Base-by-base conservation (phyloP, 225 moss, liverwort and hornwort species). In the Climacium dendroides region DNA sequence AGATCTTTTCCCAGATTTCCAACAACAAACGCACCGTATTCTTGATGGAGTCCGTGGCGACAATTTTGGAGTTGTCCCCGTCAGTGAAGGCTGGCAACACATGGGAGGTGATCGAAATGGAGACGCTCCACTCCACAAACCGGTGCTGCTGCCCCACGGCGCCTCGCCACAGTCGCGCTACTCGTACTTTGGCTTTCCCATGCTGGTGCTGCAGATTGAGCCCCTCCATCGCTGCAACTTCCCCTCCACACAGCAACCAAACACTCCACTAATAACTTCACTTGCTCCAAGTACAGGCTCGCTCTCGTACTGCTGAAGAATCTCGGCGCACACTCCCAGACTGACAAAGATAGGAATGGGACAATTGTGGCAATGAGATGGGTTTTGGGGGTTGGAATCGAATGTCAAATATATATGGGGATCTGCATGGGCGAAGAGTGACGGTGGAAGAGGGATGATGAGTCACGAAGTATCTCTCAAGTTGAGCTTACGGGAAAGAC, bases 21-120 rank as follows among this genome's bases (percentile, higher is more conserved):
- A 47, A 5, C 54, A 69, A 19, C 7, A 37, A 79, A 63, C 76
- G 47, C 29, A 99, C 99, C 95, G 99, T 99, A 86, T 99, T 99
- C 84, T 99, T 99, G 57, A 99, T 97, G 74, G 99, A 95, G 71
- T 99, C 99, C 25, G 99, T 99, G 43, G 99, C 97, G 47, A 99
- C 97, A 67, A 99, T 92, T 6, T 90, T 91, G 47, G 96, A 95
- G 87, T 97, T 96, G 41, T 97, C 99, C 9, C 92, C 94, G 0
- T 94, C 91, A 4, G 94, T 95, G 87, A 96, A 99, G 15, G 99
- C 93, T 8, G 90, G 89, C 89, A 97, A 80, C 5, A 93, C 91
- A 39, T 90, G 91, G 15, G 99, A 99, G 52, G 91, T 84, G 75
- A 99, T 88, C 70, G 97, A 95, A 65, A 97, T 94, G 48, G 96